A percentile compares a stretch with the other conserved stretches of the same genome.
Conservation (phyloP, 495 filamentous ascomycete genomes). For the Letharia lupina region DNA sequence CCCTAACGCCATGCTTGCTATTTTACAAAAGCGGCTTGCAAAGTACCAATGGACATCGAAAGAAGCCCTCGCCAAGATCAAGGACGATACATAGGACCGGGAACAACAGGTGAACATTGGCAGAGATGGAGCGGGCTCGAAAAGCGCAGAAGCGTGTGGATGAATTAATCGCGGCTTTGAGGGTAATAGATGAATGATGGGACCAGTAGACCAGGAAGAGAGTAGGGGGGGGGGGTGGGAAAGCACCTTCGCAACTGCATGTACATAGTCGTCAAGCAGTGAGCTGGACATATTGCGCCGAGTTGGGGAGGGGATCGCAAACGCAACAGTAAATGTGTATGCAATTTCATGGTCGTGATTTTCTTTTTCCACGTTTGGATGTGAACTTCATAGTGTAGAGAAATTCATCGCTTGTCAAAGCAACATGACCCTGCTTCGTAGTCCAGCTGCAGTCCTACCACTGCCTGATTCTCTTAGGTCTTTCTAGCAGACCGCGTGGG, state of each 20-base stretch:
- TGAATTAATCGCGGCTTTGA: neutral
- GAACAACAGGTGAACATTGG: neutral
- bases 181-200: neutral
- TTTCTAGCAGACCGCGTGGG: slow-evolving; percentile 67
- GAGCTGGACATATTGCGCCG: neutral
- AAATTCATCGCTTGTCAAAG: neutral
- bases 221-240: too few relatives aligned
- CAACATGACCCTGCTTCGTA: neutral
- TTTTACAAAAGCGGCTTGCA: neutral
- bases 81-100: neutral
- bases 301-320: too few relatives aligned
- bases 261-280: neutral
- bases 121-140: neutral
- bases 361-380: neutral
- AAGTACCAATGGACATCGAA: neutral
- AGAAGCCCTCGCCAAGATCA: neutral
- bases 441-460: neutral
- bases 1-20: neutral
- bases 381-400: neutral
- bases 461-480: neutral
- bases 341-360: neutral
- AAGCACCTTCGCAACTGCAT: neutral
- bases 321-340: neutral
- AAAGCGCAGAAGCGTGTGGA: neutral
- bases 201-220: neutral